phyloP scores from a whole-genome alignment of 805 yeast species.

The Tetrapisispora nanseiensis region DNA sequence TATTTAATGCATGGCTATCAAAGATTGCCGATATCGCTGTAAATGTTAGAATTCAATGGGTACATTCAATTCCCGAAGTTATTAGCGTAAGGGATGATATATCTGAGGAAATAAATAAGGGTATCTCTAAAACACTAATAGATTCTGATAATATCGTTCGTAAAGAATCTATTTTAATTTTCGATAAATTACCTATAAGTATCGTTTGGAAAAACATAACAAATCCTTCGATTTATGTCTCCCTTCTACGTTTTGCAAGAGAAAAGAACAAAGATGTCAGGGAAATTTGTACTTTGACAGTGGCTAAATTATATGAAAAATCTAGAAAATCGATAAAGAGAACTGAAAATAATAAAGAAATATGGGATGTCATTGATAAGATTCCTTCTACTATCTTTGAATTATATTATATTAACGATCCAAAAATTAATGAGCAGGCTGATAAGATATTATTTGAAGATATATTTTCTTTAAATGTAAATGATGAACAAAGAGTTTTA shows the following conservation, averaged over 20 bases:
- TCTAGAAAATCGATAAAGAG: slow-evolving; percentile 28
- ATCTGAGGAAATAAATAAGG: slow-evolving; percentile 42
- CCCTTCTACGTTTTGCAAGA: slow-evolving; percentile 54
- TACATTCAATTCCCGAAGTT: slow-evolving; percentile 43
- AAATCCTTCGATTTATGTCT: slow-evolving; percentile 38
- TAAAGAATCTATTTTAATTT: slow-evolving; percentile 43
- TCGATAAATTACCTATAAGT: slow-evolving; percentile 37
- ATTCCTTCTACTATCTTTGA: slow-evolving; percentile 61
- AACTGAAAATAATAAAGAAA: slow-evolving; percentile 12
- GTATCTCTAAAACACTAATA: slow-evolving; percentile 56
- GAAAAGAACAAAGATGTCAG: slow-evolving; percentile 64
- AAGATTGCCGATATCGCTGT: slow-evolving; percentile 63
- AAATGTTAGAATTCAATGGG: slow-evolving; percentile 61
- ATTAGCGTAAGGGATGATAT: slow-evolving; percentile 38
- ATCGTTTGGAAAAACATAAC: slow-evolving; percentile 41
- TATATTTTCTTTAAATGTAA: slow-evolving; percentile 46
- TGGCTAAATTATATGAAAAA: slow-evolving; percentile 47
- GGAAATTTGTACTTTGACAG: slow-evolving; percentile 42
- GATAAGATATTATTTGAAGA: slow-evolving; percentile 53
- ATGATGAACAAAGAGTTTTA: slow-evolving; percentile 38
- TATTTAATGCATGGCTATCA: slow-evolving; percentile 65
- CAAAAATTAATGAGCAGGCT: slow-evolving; percentile 51
- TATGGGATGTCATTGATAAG: slow-evolving; percentile 25
- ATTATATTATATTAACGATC: slow-evolving; percentile 65
- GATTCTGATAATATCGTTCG: slow-evolving; percentile 73